Evolutionary conservation across 805 yeast species (phyloP).

Genomic region (Starmerella cellae): DNA sequence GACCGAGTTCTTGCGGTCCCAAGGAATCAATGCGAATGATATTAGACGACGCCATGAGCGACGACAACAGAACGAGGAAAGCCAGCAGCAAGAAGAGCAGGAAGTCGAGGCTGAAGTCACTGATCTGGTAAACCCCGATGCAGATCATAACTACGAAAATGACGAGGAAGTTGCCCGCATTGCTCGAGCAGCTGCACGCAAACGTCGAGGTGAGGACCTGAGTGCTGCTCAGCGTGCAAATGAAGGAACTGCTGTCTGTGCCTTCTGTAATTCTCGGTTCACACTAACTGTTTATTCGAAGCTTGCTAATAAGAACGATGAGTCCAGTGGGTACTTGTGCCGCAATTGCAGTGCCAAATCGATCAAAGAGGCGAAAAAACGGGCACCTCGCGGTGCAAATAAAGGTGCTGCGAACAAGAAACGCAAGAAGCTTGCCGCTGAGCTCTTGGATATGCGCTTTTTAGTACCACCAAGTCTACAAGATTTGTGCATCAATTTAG

Average conservation of each 20-base stretch:
- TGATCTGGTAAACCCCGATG: conserved; percentile 27
- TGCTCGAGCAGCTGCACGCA: conserved; percentile 22
- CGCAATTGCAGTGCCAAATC: conserved; percentile 44
- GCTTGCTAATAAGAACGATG: conserved; percentile 20
- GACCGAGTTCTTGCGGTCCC: conserved; percentile 75
- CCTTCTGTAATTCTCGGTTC: conserved; percentile 48
- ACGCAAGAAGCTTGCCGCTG: conserved; percentile 70
- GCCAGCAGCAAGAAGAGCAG: conserved; percentile 5
- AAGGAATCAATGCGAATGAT: conserved; percentile 75
- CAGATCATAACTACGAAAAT: conserved; percentile 9
- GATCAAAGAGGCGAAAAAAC: conserved; percentile 33
- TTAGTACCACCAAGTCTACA: conserved; percentile 55
- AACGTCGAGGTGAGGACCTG: conserved; percentile 17
- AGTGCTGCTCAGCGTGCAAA: conserved; percentile 15
- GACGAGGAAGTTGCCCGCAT: conserved; percentile 22
- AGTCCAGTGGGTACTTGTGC: conserved; percentile 39
- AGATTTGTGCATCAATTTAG: conserved; percentile 60
- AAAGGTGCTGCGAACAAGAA: conserved; percentile 39
- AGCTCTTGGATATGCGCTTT: conserved; percentile 59
- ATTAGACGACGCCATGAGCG: conserved; percentile 37
- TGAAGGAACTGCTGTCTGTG: conserved; percentile 49
- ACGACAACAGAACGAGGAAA: conserved; percentile 11
- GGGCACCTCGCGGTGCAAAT: conserved; percentile 22
- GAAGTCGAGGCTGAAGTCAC: conserved; percentile 23
- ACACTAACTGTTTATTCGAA: conserved; percentile 55